Conservation (phyloP, 2,329 filamentous ascomycete species). For the Chaetomium globosum region DNA sequence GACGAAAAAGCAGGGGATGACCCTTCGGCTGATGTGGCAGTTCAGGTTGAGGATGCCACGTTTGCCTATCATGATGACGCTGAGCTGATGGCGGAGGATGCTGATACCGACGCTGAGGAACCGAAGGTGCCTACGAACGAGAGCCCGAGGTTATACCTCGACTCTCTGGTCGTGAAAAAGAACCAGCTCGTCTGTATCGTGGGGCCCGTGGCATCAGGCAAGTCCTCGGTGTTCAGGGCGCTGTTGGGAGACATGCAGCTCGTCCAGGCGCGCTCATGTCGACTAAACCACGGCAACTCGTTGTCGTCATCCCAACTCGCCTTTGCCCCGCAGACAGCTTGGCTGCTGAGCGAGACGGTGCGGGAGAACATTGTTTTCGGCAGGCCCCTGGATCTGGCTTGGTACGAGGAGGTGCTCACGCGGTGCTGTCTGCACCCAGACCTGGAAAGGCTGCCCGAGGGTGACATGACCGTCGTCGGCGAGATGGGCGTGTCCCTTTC, state of each 20-base stretch:
- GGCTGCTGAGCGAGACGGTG: not conserved
- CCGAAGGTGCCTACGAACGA: not conserved
- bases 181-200: not conserved
- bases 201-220: not conserved
- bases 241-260: not conserved
- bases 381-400: not conserved
- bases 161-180: not conserved
- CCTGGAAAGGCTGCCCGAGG: not conserved
- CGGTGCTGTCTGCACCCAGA: not conserved
- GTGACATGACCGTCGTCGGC: not conserved
- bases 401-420: not conserved
- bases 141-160: not conserved
- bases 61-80: not conserved
- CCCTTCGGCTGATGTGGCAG: not conserved
- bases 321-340: not conserved
- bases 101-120: not conserved
- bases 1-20: not conserved
- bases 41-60: not conserved
- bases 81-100: not conserved
- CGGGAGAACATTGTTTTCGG: not conserved
- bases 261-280: not conserved
- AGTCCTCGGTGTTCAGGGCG: not conserved
- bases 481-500: not conserved
- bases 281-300: not conserved
- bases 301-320: not conserved